phyloP scores from a whole-genome alignment of 208 protist species.

The Trypanosoma caninum region DNA sequence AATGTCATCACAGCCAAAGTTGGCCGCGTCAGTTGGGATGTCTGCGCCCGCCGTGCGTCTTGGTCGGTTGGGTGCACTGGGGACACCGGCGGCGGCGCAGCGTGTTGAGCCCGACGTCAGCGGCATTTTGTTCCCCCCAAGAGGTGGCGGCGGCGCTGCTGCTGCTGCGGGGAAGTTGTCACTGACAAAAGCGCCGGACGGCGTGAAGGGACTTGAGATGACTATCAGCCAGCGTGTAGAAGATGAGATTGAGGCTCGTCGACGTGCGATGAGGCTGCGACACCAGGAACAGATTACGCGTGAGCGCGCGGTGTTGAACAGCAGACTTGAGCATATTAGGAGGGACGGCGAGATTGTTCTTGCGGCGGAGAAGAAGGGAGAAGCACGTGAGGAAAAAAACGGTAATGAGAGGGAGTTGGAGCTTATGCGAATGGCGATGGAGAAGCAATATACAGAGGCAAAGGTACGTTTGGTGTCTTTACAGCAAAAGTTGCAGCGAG shows the following conservation, averaged over 20 bases:
- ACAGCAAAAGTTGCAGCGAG: conserved; percentile 8
- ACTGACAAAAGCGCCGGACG: conserved; percentile 13
- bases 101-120: conserved; percentile 13
- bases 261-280: conserved; percentile 31
- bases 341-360: conserved; percentile 25
- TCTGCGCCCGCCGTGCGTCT: background rate
- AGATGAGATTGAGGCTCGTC: conserved; percentile 44
- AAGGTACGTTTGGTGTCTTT: conserved; percentile 5
- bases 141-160: background rate
- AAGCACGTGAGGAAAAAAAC: conserved; percentile 13
- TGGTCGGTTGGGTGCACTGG: conserved; percentile 14
- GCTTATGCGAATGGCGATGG: background rate
- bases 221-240: conserved; percentile 45
- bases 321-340: conserved; percentile 17
- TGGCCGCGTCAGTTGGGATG: background rate
- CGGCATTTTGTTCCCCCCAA: background rate
- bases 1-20: background rate
- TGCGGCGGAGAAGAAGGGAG: conserved; percentile 21
- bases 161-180: background rate
- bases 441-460: conserved; percentile 20
- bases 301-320: conserved; percentile 16
- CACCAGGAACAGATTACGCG: conserved; percentile 32
- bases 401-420: conserved; percentile 21
- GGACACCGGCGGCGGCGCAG: conserved; percentile 16
- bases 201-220: conserved; percentile 57